Conservation (phyloP, 2,329 filamentous ascomycete genomes). For the Alternaria brassicae region DNA sequence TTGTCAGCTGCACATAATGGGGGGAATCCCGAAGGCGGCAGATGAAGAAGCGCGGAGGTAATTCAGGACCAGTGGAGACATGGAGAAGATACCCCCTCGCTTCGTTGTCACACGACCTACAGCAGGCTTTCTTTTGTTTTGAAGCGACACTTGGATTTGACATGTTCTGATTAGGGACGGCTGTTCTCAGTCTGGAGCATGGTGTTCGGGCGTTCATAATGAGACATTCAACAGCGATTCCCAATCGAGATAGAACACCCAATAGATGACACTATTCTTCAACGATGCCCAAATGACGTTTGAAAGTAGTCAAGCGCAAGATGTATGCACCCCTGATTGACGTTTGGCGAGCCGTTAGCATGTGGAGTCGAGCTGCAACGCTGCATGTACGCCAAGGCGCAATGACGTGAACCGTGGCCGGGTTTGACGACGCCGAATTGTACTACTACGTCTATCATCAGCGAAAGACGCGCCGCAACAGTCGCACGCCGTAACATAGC, state of each 20-base stretch:
- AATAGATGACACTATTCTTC: background rate
- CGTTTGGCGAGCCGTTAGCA: slow-evolving; percentile 14
- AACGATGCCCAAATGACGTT: background rate
- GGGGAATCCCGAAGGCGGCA: slow-evolving; percentile 3
- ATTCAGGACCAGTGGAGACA: slow-evolving; percentile 13
- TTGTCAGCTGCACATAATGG: slow-evolving; percentile 14
- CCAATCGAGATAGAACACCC: background rate
- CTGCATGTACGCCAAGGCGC: slow-evolving; percentile 17
- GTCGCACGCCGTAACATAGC: background rate
- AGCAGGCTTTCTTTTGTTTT: slow-evolving; percentile 21
- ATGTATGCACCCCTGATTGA: slow-evolving; percentile 11
- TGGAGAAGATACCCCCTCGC: slow-evolving; percentile 25
- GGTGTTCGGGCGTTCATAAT: slow-evolving; percentile 12
- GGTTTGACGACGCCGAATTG: slow-evolving; percentile 16
- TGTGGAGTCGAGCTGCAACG: slow-evolving; percentile 12
- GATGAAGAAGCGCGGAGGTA: slow-evolving; percentile 8
- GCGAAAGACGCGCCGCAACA: slow-evolving; percentile 6
- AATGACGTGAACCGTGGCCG: slow-evolving; percentile 28
- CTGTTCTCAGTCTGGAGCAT: slow-evolving; percentile 13
- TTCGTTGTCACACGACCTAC: slow-evolving; percentile 13
- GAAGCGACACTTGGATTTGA: slow-evolving; percentile 1
- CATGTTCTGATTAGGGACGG: slow-evolving; percentile 13
- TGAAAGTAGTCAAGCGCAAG: background rate
- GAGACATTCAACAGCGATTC: slow-evolving; percentile 5
- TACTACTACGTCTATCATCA: slow-evolving; percentile 1